These are phyloP conservation scores for Amphirosellinia nigrospora DNA, from an alignment of 495 filamentous ascomycete genomes.

Conservation along the genomic window DNA sequence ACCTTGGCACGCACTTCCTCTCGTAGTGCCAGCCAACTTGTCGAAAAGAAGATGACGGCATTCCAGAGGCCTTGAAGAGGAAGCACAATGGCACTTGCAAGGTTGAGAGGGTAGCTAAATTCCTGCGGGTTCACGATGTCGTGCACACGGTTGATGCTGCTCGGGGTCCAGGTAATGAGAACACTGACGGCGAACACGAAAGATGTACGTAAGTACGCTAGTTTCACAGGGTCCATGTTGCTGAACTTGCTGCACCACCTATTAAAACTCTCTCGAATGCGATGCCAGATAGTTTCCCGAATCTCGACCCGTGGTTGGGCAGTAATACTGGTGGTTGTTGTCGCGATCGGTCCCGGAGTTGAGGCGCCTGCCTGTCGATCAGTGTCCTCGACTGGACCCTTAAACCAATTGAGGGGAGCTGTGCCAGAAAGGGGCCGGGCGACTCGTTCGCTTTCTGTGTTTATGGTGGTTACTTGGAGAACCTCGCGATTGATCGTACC, in stretches of 20 bases:
- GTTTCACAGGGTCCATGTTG: constrained; percentile 65
- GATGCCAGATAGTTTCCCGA: constrained; percentile 26
- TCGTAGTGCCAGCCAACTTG: constrained; percentile 49
- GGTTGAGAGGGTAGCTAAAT: constrained; percentile 70
- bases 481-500: constrained; percentile 40
- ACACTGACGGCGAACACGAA: constrained; percentile 82
- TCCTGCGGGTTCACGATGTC: constrained; percentile 62
- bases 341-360: constrained; percentile 31
- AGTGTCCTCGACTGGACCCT: constrained; percentile 33
- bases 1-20: constrained; percentile 37
- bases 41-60: constrained; percentile 75
- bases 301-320: constrained; percentile 30
- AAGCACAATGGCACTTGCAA: constrained; percentile 74
- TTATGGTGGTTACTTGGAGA: constrained; percentile 40
- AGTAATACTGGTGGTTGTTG: constrained; percentile 33
- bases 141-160: constrained; percentile 77
- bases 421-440: constrained; percentile 26
- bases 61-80: constrained; percentile 89
- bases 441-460: constrained; percentile 33
- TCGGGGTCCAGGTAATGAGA: constrained; percentile 84
- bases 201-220: constrained; percentile 79
- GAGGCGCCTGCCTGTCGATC: constrained; percentile 23
- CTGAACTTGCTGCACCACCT: constrained; percentile 40
- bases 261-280: constrained; percentile 15
- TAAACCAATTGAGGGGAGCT: constrained; percentile 35